Evolutionary conservation across 495 filamentous ascomycete genomes (phyloP).

Genomic region (Xylaria flabelliformis): DNA sequence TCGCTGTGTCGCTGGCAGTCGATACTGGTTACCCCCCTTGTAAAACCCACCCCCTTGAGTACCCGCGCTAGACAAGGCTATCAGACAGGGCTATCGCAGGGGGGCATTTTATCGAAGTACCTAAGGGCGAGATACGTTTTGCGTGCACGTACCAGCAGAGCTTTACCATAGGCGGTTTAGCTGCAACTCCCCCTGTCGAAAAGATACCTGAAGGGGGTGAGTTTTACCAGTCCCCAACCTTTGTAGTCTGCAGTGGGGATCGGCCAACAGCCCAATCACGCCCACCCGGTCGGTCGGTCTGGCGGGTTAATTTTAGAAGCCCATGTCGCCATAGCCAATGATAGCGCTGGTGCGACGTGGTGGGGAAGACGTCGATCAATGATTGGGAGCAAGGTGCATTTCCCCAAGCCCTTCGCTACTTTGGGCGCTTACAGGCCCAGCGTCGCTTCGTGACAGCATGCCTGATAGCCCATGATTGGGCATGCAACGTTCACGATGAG

Average conservation of each 20-base stretch:
- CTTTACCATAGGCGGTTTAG: no score
- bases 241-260: slow-evolving; percentile 31
- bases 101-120: no score
- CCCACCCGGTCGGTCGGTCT: slow-evolving; percentile 28
- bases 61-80: no score
- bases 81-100: no score
- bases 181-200: no score
- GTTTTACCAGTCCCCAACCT: no score
- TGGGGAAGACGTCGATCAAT: slow-evolving; percentile 29
- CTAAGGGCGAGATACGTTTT: no score
- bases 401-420: slow-evolving; percentile 20
- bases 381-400: slow-evolving; percentile 32
- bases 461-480: slow-evolving; percentile 37
- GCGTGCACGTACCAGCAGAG: no score
- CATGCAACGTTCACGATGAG: slow-evolving; percentile 29
- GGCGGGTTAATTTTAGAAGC: slow-evolving; percentile 38
- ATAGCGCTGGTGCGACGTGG: slow-evolving; percentile 33
- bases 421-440: slow-evolving; percentile 42
- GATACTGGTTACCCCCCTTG: no score
- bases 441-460: slow-evolving; percentile 28
- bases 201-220: no score
- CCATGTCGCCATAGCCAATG: slow-evolving; percentile 34
- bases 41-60: no score
- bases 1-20: slow-evolving; percentile 26
- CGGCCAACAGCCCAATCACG: slow-evolving; percentile 32